Evolutionary conservation across 768 basidiomycete genomes (phyloP), one percentile per base, ranked within the genome.

Genomic region (Dioszegia aurantiaca): DNA sequence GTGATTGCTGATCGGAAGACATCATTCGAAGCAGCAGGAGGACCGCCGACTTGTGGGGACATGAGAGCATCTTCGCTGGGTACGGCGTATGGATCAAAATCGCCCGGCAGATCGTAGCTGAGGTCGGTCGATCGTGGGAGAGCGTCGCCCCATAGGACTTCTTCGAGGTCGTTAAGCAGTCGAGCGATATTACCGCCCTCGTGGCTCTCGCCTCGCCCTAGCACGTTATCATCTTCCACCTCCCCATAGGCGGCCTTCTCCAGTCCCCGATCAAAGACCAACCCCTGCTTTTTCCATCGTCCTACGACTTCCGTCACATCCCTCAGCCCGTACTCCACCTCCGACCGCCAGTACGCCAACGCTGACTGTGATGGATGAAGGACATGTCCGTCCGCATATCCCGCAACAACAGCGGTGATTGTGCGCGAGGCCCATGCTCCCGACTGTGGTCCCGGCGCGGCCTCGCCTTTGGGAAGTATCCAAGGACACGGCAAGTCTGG

Each of bases 271-370:
- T 28, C 61, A 47, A 72, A 72, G 5, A 64, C 62, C 68, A 63
- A 60, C 28, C 58, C 58, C 5, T 59, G 60, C 10, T 68, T 66
- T 51, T 68, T 72, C 47, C 56, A 67, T 16, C 61, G 61, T 10
- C 70, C 70, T 1, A 72, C 65, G n/a, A 58, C 62, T 23, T 72
- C 70, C 19, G 68, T 62, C 16, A 69, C 65, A 49, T 72, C 70
- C 21, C 55, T 26, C 8, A 69, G 47, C 1, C 61, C 54, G 17
- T 65, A 61, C 16, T 51, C 57, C 9, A 72, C 70, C 33, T 72
- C 70, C 12, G 58, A 58, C 16, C 56, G 63, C 62, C 62, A 72
- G 53, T 69, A 72, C 9, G 31, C 27, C 48, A 69, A 44, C 24
- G 68, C 64, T 8, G 45, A 26, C 5, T 21, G 36, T 0, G 61